These are phyloP conservation scores for Leishmania turanica DNA, from an alignment of 208 protist species.

Conservation along the genomic window DNA sequence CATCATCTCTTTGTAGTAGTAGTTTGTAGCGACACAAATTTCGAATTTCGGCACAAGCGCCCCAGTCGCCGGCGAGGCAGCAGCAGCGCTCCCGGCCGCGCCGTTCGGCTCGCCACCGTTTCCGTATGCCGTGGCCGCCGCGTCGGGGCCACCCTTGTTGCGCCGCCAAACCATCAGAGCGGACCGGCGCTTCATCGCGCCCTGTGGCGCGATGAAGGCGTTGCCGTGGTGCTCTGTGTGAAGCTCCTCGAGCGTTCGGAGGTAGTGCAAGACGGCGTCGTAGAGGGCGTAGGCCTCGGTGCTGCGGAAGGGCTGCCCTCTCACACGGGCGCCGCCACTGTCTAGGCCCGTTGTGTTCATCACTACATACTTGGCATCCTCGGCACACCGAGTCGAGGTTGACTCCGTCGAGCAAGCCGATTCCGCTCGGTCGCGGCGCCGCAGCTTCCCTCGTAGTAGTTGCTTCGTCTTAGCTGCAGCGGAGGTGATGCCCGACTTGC, in stretches of 20 bases:
- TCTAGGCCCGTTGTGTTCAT: conserved; percentile 14
- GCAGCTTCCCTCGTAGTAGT: conserved; percentile 10
- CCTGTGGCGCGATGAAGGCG: conserved; percentile 8
- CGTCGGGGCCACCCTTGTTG: conserved; percentile 7
- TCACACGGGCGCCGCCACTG: not conserved
- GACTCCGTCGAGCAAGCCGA: not conserved
- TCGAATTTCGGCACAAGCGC: conserved; percentile 46
- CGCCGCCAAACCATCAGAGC: conserved; percentile 25
- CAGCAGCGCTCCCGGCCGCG: not conserved
- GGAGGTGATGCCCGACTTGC: not conserved
- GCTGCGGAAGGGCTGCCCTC: conserved; percentile 36
- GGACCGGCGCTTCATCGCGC: conserved; percentile 18
- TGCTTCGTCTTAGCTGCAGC: conserved; percentile 11
- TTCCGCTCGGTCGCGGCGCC: conserved; percentile 8
- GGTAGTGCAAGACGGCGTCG: conserved; percentile 61
- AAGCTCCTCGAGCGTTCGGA: conserved; percentile 35
- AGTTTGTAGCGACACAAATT: conserved; percentile 57
- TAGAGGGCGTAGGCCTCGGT: conserved; percentile 59
- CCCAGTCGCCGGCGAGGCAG: not conserved
- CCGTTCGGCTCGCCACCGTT: not conserved
- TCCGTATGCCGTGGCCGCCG: not conserved
- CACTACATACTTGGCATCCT: conserved; percentile 3
- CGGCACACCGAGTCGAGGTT: not conserved
- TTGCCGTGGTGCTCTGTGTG: conserved; percentile 29
- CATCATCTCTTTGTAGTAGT: conserved; percentile 59